Percentiles rank a stretch among this genome's conserved stretches.
Evolutionary conservation across 768 basidiomycete species (phyloP).

Genomic region (Rhodosporidiobolus odoratus): DNA sequence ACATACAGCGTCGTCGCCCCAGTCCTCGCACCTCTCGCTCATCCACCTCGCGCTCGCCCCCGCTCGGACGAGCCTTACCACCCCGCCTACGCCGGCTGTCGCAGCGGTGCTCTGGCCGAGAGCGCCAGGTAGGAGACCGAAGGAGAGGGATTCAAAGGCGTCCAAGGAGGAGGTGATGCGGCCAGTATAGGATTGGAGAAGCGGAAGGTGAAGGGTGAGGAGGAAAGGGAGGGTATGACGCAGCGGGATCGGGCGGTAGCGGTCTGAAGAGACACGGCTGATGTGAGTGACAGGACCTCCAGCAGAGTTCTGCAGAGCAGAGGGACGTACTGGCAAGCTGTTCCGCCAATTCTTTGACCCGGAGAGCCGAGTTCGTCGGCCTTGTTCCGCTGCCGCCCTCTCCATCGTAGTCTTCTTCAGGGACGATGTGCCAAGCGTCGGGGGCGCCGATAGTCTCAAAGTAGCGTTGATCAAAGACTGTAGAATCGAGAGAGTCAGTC

Average conservation of each 20-base stretch:
- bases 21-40: constrained; percentile 61
- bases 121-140: constrained; percentile 83
- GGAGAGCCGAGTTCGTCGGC: constrained; percentile 75
- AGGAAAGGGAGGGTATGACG: constrained; percentile 77
- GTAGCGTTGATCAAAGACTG: constrained; percentile 85
- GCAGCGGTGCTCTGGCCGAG: constrained; percentile 56
- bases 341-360: constrained; percentile 76
- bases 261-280: constrained; percentile 54
- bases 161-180: constrained; percentile 80
- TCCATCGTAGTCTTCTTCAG: constrained; percentile 57
- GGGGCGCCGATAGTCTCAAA: constrained; percentile 69
- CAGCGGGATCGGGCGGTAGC: constrained; percentile 81
- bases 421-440: constrained; percentile 79
- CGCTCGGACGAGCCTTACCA: constrained; percentile 78
- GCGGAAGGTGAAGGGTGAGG: constrained; percentile 72
- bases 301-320: too few species aligned
- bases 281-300: too few species aligned
- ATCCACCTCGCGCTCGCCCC: constrained; percentile 73
- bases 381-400: constrained; percentile 48
- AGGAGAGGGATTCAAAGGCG: constrained; percentile 87
- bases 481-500: neutral
- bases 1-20: constrained; percentile 85
- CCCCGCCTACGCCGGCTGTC: constrained; percentile 77
- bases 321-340: constrained; percentile 74
- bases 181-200: constrained; percentile 68